phyloP scores from a whole-genome alignment of 768 basidiomycete species.

The Naganishia kalamii region DNA sequence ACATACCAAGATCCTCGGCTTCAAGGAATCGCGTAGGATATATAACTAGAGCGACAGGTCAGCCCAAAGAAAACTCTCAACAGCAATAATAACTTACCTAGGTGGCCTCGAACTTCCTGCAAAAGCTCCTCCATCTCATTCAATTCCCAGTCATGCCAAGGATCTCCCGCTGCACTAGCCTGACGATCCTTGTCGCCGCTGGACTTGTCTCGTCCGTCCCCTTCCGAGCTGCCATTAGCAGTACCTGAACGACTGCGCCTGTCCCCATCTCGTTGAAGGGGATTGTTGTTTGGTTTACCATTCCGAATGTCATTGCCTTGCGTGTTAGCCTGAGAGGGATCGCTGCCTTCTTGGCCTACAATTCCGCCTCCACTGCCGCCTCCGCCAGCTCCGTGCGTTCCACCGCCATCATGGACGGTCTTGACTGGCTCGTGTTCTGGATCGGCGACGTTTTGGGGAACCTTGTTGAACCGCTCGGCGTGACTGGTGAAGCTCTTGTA shows the following conservation, averaged over 20 bases:
- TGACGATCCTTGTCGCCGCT: conserved; percentile 19
- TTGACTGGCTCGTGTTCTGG: conserved; percentile 38
- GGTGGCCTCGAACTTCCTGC: conserved; percentile 69
- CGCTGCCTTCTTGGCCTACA: conserved; percentile 38
- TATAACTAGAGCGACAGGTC: conserved; percentile 54
- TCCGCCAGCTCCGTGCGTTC: conserved; percentile 47
- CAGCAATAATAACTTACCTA: conserved; percentile 57
- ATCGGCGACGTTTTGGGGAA: conserved; percentile 42
- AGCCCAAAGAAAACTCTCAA: background rate
- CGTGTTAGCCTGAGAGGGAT: background rate
- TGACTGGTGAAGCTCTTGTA: conserved; percentile 71
- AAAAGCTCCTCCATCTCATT: conserved; percentile 85
- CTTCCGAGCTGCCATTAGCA: conserved; percentile 17
- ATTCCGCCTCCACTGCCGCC: conserved; percentile 47
- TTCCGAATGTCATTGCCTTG: background rate
- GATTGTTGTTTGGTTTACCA: background rate
- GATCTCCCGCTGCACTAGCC: conserved; percentile 53
- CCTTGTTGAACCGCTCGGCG: conserved; percentile 46
- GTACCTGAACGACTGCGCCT: background rate
- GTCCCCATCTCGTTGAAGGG: background rate
- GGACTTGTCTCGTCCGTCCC: conserved; percentile 29
- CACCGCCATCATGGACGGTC: conserved; percentile 41
- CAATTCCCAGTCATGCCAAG: conserved; percentile 73
- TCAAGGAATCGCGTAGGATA: conserved; percentile 83
- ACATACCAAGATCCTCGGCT: conserved; percentile 63